Evolutionary conservation across 1,284 basidiomycete species (phyloP).

Genomic region (Afroboletus lepidellus): DNA sequence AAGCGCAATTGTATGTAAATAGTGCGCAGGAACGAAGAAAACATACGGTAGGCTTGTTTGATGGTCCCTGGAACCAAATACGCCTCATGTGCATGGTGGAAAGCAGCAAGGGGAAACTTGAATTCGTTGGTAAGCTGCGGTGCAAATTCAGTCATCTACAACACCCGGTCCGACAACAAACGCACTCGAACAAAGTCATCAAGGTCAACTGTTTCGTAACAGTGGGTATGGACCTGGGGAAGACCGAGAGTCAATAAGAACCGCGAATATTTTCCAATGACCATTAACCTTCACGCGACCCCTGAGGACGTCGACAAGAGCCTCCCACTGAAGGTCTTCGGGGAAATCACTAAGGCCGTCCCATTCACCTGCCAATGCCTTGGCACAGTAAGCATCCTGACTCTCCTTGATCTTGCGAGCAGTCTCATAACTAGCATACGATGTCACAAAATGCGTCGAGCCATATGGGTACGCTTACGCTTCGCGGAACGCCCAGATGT

Average conservation of each 20-base stretch:
- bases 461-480: slow-evolving; percentile 26
- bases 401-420: slow-evolving; percentile 71
- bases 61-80: slow-evolving; percentile 76
- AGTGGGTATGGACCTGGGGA: slow-evolving; percentile 71
- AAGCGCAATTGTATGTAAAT: not conserved
- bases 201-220: slow-evolving; percentile 78
- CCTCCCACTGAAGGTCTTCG: slow-evolving; percentile 80
- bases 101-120: slow-evolving; percentile 70
- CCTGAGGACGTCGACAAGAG: slow-evolving; percentile 82
- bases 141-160: slow-evolving; percentile 8
- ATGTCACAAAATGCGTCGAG: slow-evolving; percentile 3
- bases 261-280: not conserved
- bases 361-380: slow-evolving; percentile 61
- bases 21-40: not conserved
- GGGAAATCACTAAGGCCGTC: slow-evolving; percentile 65
- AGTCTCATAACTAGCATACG: slow-evolving; percentile 52
- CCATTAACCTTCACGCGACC: slow-evolving; percentile 66
- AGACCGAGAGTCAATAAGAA: not conserved
- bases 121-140: slow-evolving; percentile 76
- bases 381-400: slow-evolving; percentile 73
- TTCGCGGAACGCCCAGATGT: slow-evolving; percentile 56
- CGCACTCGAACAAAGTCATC: slow-evolving; percentile 72
- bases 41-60: slow-evolving; percentile 65
- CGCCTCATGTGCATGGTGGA: slow-evolving; percentile 82
- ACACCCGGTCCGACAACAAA: slow-evolving; percentile 11